Conservation (phyloP, 345 rosid genomes). For the Psidium friedrichsthalianum region DNA sequence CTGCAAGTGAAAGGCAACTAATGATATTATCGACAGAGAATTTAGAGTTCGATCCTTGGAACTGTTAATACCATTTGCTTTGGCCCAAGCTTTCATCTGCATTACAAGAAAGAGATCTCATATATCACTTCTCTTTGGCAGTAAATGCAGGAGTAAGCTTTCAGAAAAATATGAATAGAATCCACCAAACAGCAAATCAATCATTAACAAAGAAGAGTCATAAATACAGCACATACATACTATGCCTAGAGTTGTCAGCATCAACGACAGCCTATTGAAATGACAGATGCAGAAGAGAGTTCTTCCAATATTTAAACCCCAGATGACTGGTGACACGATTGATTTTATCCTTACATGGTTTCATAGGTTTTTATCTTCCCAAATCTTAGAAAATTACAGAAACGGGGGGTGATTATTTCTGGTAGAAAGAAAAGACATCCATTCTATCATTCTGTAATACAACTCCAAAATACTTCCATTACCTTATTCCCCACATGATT, state of each 20-base stretch:
- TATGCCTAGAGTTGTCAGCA: background rate
- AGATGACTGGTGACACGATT: background rate
- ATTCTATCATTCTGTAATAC: background rate
- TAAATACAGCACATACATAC: background rate
- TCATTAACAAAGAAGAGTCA: background rate
- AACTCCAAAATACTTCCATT: background rate
- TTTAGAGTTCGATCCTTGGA: conserved; percentile 28
- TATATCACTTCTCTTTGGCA: background rate
- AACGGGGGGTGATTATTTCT: background rate
- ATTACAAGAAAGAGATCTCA: background rate
- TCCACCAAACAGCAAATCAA: background rate
- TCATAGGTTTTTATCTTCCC: background rate
- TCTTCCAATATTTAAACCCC: background rate
- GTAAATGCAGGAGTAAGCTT: background rate
- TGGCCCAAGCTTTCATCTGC: conserved; percentile 51
- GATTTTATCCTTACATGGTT: background rate
- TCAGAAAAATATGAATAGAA: background rate
- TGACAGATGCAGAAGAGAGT: background rate
- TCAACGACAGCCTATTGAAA: background rate
- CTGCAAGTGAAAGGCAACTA: conserved; percentile 52
- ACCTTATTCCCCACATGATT: background rate
- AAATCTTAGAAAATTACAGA: background rate
- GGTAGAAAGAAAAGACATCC: background rate
- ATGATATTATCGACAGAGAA: conserved; percentile 35
- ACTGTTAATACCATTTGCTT: conserved; percentile 35